These are phyloP conservation scores for Oryza coarctata DNA, from an alignment of 176 grass and related monocot species.

Conservation along the genomic window DNA sequence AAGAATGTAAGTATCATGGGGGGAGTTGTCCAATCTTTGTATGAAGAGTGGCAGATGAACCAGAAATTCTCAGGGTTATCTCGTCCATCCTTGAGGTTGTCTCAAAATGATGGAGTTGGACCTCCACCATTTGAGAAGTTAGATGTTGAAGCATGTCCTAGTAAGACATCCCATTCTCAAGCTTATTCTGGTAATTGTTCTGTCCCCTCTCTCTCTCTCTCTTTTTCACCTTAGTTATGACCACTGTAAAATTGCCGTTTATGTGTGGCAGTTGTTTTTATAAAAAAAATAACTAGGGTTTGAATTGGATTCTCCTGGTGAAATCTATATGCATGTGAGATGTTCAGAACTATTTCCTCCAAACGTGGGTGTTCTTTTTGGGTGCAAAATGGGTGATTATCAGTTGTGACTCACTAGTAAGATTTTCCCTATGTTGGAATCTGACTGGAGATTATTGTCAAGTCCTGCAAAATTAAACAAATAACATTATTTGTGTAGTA, in stretches of 20 bases:
- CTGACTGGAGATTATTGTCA: background rate
- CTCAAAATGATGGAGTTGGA: slow-evolving; percentile 59
- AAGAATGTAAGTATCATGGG: slow-evolving; percentile 65
- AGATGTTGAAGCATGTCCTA: slow-evolving; percentile 37
- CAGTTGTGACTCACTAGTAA: background rate
- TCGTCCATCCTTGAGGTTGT: slow-evolving; percentile 50
- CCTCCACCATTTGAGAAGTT: slow-evolving; percentile 91
- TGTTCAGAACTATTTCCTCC: slow-evolving; percentile 13
- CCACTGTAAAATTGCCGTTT: background rate
- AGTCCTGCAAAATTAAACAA: slow-evolving; percentile 21
- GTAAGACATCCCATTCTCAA: slow-evolving; percentile 37
- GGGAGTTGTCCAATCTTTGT: slow-evolving; percentile 71
- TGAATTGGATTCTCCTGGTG: background rate
- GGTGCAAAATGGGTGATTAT: background rate
- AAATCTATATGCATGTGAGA: slow-evolving; percentile 16
- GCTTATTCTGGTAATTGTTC: slow-evolving; percentile 40
- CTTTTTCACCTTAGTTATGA: slow-evolving; percentile 6
- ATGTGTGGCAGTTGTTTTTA: background rate
- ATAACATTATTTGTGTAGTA: background rate
- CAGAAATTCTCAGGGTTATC: slow-evolving; percentile 75
- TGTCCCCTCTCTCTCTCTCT: slow-evolving; percentile 18
- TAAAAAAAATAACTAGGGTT: slow-evolving; percentile 12
- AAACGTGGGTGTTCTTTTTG: background rate
- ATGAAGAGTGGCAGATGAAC: slow-evolving; percentile 90
- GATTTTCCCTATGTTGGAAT: background rate